Evolutionary conservation across 371 early-diverging fungal species (phyloP), one percentile per base, ranked within the genome.

Genomic region (Mucor saturninus): DNA sequence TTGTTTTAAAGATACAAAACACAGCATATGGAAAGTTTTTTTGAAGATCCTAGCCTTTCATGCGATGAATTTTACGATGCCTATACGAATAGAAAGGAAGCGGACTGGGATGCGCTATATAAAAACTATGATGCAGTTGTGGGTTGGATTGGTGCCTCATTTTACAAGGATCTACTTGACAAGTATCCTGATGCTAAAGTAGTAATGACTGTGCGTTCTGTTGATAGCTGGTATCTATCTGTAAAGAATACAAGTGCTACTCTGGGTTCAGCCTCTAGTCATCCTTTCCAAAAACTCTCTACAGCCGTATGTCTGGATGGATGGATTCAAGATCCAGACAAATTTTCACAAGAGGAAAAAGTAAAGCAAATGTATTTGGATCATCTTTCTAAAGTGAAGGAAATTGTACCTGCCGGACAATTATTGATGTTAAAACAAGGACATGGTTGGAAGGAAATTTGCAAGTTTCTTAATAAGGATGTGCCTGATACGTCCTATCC

Each of bases 181-280:
- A 30, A 65, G 15, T 74, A 68, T 26, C 74, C 74, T 38, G 53
- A 74, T 32, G 74, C 71, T n/a, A 74, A 74, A 35, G 59, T 74
- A 3, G 55, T 74, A 9, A 43, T 71, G 3, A 74, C 74, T 13
- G 51, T 61, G 1, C 62, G 74, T 15, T 62, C 62, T 45, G 66
- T 67, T 4, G 69, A 74, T 10, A 40, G 30, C 9, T 74, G 74
- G 74, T 74, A 68, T 32, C 51, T 40, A 2, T 68, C 66, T 14
- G 46, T 63, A 2, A 53, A 31, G n/a, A 68, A 66, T 11, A 73
- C 69, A 21, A 21, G 21, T 21, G 21, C 21, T 21, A 21, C 21
- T 21, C 21, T 21, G 21, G 21, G 21, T 21, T 21, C 21, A 21
- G 1, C 21, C 21, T 21, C 21, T 21, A 21, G 21, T 21, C 21